Conservation (phyloP, 163 green algal species). For the Scenedesmus sp. region DNA sequence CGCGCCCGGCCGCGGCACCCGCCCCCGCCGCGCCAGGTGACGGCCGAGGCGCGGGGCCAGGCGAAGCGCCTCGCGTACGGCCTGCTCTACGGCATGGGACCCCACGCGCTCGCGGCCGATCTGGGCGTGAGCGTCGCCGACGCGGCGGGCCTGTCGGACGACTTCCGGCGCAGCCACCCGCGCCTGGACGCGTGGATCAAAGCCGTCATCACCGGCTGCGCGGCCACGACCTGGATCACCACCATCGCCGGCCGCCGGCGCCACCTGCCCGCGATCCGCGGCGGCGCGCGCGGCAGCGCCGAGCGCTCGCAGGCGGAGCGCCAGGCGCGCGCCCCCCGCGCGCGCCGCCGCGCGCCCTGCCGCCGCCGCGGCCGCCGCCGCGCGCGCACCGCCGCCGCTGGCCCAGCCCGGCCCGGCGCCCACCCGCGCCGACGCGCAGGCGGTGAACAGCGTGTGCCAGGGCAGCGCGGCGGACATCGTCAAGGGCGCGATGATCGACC, state of each 20-base stretch:
- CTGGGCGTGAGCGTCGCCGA: slow-evolving; percentile 53
- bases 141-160: slow-evolving; percentile 49
- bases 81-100: slow-evolving; percentile 91
- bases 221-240: slow-evolving; percentile 49
- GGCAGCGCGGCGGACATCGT: slow-evolving; percentile 86
- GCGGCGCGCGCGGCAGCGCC: neutral
- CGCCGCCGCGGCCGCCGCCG: too few species aligned
- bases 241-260: slow-evolving; percentile 68
- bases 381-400: too few species aligned
- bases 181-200: slow-evolving; percentile 48
- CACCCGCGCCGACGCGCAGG: slow-evolving; percentile 67
- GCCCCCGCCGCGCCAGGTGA: slow-evolving; percentile 59
- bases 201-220: slow-evolving; percentile 42
- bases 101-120: slow-evolving; percentile 59
- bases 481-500: slow-evolving; percentile 84
- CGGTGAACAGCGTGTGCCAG: slow-evolving; percentile 79
- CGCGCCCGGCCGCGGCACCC: too few species aligned
- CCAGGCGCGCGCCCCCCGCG: too few species aligned
- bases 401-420: neutral
- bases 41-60: slow-evolving; percentile 56
- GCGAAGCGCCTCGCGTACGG: slow-evolving; percentile 86
- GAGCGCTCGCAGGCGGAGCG: slow-evolving; percentile 10
- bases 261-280: slow-evolving; percentile 64
- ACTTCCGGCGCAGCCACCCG: slow-evolving; percentile 56
- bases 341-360: too few species aligned